Conservation (phyloP, 169 alveolate species). For the Plasmodium malariae region DNA sequence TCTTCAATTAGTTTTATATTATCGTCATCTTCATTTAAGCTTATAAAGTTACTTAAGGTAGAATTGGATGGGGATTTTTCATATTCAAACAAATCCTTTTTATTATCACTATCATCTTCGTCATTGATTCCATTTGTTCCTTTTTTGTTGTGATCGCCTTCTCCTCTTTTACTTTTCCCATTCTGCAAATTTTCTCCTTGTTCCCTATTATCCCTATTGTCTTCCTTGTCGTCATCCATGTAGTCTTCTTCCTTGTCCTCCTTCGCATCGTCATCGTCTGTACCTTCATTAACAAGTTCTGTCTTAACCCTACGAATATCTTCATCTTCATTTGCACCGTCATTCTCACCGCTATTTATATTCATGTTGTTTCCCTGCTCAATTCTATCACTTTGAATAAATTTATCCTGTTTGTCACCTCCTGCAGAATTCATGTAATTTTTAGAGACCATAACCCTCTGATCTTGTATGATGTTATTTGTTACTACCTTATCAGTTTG, state of each 20-base stretch:
- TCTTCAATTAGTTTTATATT: conserved; percentile 1
- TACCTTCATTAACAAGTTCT: neutral
- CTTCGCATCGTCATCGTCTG: conserved; percentile 3
- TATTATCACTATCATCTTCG: conserved; percentile 6
- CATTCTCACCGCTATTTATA: neutral
- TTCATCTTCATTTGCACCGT: neutral
- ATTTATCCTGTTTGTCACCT: neutral
- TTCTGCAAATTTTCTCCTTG: neutral
- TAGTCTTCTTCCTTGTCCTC: neutral
- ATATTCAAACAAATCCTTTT: conserved; percentile 11
- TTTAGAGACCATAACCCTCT: too few relatives aligned
- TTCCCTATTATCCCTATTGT: neutral
- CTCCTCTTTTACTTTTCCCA: neutral
- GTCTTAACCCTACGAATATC: neutral
- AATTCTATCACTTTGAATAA: neutral
- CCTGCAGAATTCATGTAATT: neutral
- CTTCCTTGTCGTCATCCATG: neutral
- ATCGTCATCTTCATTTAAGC: conserved; percentile 49
- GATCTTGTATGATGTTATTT: too few relatives aligned
- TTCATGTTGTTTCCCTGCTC: neutral
- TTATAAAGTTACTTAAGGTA: conserved; percentile 32
- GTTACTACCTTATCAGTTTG: neutral
- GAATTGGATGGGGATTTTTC: conserved; percentile 33
- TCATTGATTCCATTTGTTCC: neutral
- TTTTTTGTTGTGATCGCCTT: neutral